Conservation (phyloP, 2,329 filamentous ascomycete species). For the Apiospora sp. region DNA sequence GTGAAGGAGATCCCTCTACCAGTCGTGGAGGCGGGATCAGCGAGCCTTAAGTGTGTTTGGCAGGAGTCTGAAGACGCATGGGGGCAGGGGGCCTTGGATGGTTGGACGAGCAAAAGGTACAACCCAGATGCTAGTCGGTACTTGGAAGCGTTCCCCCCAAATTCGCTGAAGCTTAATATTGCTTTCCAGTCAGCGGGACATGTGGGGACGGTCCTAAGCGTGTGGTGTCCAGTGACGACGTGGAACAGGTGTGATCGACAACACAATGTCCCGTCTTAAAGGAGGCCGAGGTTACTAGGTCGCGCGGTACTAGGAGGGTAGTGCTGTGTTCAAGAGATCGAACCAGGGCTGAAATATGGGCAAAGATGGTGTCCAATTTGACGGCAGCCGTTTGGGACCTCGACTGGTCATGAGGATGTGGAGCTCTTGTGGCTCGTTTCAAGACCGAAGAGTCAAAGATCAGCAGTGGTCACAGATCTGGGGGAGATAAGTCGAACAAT, state of each 20-base stretch:
- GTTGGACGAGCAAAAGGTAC: slow-evolving; percentile 43
- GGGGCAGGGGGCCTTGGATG: slow-evolving; percentile 45
- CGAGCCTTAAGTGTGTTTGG: slow-evolving; percentile 65
- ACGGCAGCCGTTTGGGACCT: slow-evolving; percentile 45
- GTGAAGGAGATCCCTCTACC: slow-evolving; percentile 48
- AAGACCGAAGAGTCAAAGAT: slow-evolving; percentile 47
- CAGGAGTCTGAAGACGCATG: slow-evolving; percentile 47
- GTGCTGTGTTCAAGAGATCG: slow-evolving; percentile 40
- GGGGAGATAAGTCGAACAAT: slow-evolving; percentile 23
- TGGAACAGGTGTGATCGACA: slow-evolving; percentile 62
- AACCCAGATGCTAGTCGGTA: slow-evolving; percentile 48
- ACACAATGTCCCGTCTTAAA: slow-evolving; percentile 58
- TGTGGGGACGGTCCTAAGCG: slow-evolving; percentile 47
- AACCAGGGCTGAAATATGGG: slow-evolving; percentile 41
- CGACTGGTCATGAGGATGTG: slow-evolving; percentile 45
- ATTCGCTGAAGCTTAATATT: slow-evolving; percentile 54
- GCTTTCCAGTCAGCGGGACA: slow-evolving; percentile 52
- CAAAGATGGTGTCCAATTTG: slow-evolving; percentile 45
- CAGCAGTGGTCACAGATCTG: slow-evolving; percentile 43
- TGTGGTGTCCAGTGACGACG: slow-evolving; percentile 55
- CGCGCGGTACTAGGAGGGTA: slow-evolving; percentile 43
- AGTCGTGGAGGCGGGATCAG: slow-evolving; percentile 60
- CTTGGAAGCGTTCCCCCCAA: slow-evolving; percentile 44
- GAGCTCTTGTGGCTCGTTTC: slow-evolving; percentile 47
- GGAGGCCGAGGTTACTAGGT: slow-evolving; percentile 53